Conservation (phyloP, 2,329 filamentous ascomycete genomes). For the Cyanodermella asteris region DNA sequence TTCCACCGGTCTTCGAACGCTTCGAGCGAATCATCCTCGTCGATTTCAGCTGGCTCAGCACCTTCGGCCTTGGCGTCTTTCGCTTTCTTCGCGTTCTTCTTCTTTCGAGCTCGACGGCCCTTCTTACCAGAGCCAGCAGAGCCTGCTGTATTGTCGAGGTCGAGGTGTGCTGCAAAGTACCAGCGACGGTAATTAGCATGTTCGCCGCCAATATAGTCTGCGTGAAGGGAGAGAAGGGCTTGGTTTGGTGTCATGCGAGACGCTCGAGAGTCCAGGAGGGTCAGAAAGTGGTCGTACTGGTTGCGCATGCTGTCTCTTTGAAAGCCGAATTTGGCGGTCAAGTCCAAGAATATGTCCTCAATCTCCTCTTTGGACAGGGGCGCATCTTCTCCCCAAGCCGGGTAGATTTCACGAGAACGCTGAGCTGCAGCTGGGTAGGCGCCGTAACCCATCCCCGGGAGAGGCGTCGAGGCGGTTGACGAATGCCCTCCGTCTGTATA, state of each 20-base stretch:
- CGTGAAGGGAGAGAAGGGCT: slow-evolving; percentile 80
- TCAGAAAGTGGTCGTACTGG: slow-evolving; percentile 99
- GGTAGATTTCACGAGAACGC: slow-evolving; percentile 86
- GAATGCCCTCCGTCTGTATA: no score
- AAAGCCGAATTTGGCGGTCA: slow-evolving; percentile 93
- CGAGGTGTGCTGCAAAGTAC: slow-evolving; percentile 96
- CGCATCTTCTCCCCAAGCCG: slow-evolving; percentile 91
- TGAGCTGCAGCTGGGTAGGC: slow-evolving; percentile 77
- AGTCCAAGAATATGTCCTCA: slow-evolving; percentile 90
- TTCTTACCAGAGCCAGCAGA: slow-evolving; percentile 85
- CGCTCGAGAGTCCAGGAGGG: slow-evolving; percentile 75
- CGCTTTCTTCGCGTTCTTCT: slow-evolving; percentile 58
- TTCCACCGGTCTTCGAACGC: slow-evolving; percentile 3
- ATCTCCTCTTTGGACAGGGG: slow-evolving; percentile 95
- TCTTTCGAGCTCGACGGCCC: slow-evolving; percentile 57
- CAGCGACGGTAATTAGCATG: slow-evolving; percentile 97
- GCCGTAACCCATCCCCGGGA: slow-evolving; percentile 91
- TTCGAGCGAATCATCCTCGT: slow-evolving; percentile 22
- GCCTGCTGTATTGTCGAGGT: slow-evolving; percentile 84
- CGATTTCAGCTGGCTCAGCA: slow-evolving; percentile 48
- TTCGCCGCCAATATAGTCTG: slow-evolving; percentile 94
- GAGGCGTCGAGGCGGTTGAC: slow-evolving; percentile 87
- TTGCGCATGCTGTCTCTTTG: slow-evolving; percentile 99
- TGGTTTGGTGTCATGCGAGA: slow-evolving; percentile 99
- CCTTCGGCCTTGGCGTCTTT: slow-evolving; percentile 51